phyloP scores from a whole-genome alignment of 2,329 filamentous ascomycete species.

The Hyphodiscus sp. region DNA sequence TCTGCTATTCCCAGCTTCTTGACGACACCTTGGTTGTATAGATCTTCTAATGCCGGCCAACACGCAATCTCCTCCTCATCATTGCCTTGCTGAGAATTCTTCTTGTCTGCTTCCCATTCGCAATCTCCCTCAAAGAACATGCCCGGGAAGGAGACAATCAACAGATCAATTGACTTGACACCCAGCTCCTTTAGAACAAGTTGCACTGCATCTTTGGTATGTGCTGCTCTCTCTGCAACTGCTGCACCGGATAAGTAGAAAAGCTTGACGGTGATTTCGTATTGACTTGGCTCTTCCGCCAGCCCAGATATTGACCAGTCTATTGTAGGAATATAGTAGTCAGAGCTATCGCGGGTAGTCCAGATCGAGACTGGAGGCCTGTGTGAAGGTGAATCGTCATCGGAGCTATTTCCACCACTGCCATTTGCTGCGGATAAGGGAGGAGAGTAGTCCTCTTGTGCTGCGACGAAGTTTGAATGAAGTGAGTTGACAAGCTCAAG shows the following conservation, averaged over 20 bases:
- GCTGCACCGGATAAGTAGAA: conserved; percentile 79
- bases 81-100: conserved; percentile 54
- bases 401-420: conserved; percentile 27
- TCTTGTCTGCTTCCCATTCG: conserved; percentile 66
- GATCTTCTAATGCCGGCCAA: conserved; percentile 65
- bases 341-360: conserved; percentile 57
- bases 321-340: conserved; percentile 71
- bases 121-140: conserved; percentile 91
- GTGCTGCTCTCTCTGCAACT: conserved; percentile 55
- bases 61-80: conserved; percentile 63
- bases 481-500: conserved; percentile 87
- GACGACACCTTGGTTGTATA: conserved; percentile 67
- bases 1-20: conserved; percentile 78
- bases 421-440: conserved; percentile 32
- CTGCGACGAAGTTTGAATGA: conserved; percentile 71
- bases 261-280: conserved; percentile 92
- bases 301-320: conserved; percentile 66
- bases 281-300: conserved; percentile 73
- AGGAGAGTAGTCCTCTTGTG: conserved; percentile 55
- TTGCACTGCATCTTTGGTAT: conserved; percentile 71
- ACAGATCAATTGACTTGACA: conserved; percentile 69
- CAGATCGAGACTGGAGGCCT: conserved; percentile 43
- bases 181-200: conserved; percentile 76
- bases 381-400: conserved; percentile 24
- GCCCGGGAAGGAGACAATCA: conserved; percentile 89